Evolutionary conservation across 305 asterid species (phyloP).

Genomic region (Fraxinus floribunda): DNA sequence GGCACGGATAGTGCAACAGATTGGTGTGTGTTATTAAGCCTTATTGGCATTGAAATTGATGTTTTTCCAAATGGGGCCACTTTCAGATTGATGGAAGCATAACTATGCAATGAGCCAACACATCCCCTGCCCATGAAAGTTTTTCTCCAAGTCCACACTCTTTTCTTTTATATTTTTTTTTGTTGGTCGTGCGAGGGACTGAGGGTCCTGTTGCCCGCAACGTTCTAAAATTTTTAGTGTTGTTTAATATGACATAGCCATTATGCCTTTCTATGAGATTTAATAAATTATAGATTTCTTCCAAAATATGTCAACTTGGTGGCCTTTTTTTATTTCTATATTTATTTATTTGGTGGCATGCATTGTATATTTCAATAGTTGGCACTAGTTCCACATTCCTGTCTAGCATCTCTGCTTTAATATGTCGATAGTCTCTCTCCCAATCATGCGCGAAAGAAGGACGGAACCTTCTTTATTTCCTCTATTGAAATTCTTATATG

Average conservation of each 20-base stretch:
- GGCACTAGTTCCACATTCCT: neutral
- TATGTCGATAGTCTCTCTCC: neutral
- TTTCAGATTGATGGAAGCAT: neutral
- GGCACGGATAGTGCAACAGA: neutral
- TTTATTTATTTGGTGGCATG: neutral
- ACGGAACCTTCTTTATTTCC: neutral
- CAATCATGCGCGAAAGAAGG: neutral
- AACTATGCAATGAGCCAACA: neutral
- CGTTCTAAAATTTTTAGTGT: neutral
- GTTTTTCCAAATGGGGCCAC: constrained; percentile 1
- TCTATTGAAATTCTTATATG: neutral
- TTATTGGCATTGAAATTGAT: neutral
- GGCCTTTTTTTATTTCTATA: neutral
- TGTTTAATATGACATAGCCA: neutral
- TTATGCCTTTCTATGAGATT: neutral
- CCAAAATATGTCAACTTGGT: neutral
- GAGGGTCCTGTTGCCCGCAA: neutral
- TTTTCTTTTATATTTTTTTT: neutral
- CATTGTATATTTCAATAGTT: neutral
- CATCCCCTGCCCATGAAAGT: neutral
- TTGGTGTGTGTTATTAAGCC: neutral
- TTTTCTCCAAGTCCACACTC: neutral
- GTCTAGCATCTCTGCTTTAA: neutral
- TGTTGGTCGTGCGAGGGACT: neutral
- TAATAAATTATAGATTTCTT: neutral